Base-by-base conservation (phyloP, 352 stramenopile genomes). In the Pythium biforme region DNA sequence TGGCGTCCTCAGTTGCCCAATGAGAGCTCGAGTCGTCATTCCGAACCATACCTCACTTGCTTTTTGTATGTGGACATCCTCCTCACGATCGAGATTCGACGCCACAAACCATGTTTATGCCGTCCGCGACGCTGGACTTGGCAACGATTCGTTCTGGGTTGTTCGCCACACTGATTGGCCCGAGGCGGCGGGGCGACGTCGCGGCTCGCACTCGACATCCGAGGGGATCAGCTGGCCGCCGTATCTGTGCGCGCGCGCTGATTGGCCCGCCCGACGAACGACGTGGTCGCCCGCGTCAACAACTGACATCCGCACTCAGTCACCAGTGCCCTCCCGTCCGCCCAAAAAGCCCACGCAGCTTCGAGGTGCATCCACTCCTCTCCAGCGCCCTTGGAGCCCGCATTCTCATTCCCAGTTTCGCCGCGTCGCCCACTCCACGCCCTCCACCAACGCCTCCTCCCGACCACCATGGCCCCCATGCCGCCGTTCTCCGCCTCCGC, bases 391-490 rank as follows among this genome's bases (percentile, higher is more conserved):
- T 49, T 9, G 22, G 33, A 29, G 14, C 27, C 15, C 15, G 10
- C n/a, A 11, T 52, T 19, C 52, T 62, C 60, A 67, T 55, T 67
- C 41, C 19, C 23, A 12, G 27, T 41, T 67, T 55, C 51, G 12
- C 55, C 29, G 31, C 46, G 11, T 48, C 52, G 17, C 31, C 43
- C 34, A n/a, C 29, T 25, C 17, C 27, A 19, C 53, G 17, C 11
- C 47, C 3, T 34, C 22, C 43, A 40, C 15, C 25, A 31, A 19
- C 41, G 26, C n/a, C 20, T 37, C 27, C 8, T 40, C 37, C 12
- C 40, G 9, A 50, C 19, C 25, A 72, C 34, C 46, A 72, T 72
- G 65, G 65, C 65, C 55, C 65, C 65, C 22, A 72, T 72, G 65
- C 65, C 65, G 25, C 65, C 65, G n/a, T 68, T 72, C 59, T 72